Evolutionary conservation across 1,284 basidiomycete species (phyloP).

Genomic region (Macrocybe sp.): DNA sequence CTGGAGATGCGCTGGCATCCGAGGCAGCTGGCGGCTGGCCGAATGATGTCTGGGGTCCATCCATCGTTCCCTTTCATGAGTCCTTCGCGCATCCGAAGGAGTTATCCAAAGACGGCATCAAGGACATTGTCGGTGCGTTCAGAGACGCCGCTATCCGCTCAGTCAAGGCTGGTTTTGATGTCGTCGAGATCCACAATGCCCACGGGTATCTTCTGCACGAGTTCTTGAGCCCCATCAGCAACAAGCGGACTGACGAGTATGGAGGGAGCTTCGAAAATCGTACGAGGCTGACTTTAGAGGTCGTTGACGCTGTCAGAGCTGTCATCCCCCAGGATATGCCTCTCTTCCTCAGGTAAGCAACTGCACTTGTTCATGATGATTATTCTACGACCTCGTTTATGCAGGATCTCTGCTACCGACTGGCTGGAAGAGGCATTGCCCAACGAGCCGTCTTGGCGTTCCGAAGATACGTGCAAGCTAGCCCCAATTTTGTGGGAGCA

Average conservation of each 20-base stretch:
- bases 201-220: slow-evolving; percentile 58
- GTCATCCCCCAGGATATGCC: slow-evolving; percentile 57
- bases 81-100: slow-evolving; percentile 51
- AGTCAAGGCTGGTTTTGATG: slow-evolving; percentile 56
- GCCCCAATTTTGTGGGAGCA: slow-evolving; percentile 46
- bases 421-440: slow-evolving; percentile 51
- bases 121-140: slow-evolving; percentile 55
- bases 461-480: slow-evolving; percentile 55
- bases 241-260: slow-evolving; percentile 69
- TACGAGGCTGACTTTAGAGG: slow-evolving; percentile 52
- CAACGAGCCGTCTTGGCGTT: slow-evolving; percentile 49
- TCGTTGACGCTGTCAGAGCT: slow-evolving; percentile 47
- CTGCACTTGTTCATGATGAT: not conserved
- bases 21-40: slow-evolving; percentile 68
- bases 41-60: slow-evolving; percentile 55
- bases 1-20: slow-evolving; percentile 27
- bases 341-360: slow-evolving; percentile 56
- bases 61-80: slow-evolving; percentile 47
- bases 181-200: slow-evolving; percentile 63
- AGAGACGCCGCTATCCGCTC: slow-evolving; percentile 50
- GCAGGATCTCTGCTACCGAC: slow-evolving; percentile 56
- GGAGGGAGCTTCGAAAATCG: slow-evolving; percentile 74
- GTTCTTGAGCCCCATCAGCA: slow-evolving; percentile 60
- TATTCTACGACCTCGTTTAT: not conserved
- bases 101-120: slow-evolving; percentile 43